A percentile compares a stretch with the other conserved stretches of the same genome.
Conservation (phyloP, 1,284 basidiomycete species). For the Rhodotorula glutinis region DNA sequence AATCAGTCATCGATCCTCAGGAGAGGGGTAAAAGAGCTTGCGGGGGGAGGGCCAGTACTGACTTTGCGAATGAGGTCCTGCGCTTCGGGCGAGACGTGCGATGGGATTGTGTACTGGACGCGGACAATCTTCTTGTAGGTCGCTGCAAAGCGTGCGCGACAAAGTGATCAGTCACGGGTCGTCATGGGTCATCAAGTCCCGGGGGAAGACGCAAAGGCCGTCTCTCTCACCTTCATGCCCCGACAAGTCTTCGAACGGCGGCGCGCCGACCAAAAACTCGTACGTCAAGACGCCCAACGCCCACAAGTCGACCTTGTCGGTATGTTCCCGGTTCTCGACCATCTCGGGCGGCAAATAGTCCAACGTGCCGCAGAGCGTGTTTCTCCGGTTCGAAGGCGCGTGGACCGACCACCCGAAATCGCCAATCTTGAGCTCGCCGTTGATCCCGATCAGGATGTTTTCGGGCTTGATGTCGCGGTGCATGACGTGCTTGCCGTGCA, state of each 20-base stretch:
- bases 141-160: constrained; percentile 54
- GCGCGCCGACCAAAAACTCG: constrained; percentile 87
- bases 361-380: constrained; percentile 86
- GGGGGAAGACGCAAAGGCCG: too few relatives aligned
- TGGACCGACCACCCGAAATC: constrained; percentile 99
- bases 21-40: not conserved
- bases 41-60: not conserved
- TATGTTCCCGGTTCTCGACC: constrained; percentile 85
- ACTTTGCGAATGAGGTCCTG: constrained; percentile 63
- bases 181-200: constrained; percentile 3
- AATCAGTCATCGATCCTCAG: constrained; percentile 12
- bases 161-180: constrained; percentile 9
- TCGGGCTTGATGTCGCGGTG: constrained; percentile 98
- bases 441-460: constrained; percentile 88
- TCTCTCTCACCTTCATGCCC: constrained; percentile 63
- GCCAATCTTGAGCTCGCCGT: constrained; percentile 96
- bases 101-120: constrained; percentile 76
- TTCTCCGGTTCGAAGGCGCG: constrained; percentile 74
- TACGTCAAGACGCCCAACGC: constrained; percentile 93
- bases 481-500: constrained; percentile 95
- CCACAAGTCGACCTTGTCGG: constrained; percentile 91
- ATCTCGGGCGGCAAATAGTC: constrained; percentile 99
- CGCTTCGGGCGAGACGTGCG: constrained; percentile 61
- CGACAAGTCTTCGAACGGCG: constrained; percentile 87
- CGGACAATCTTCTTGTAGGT: constrained; percentile 81